Evolutionary conservation across 2,329 filamentous ascomycete genomes (phyloP).

Genomic region (Fusarium staphyleae): DNA sequence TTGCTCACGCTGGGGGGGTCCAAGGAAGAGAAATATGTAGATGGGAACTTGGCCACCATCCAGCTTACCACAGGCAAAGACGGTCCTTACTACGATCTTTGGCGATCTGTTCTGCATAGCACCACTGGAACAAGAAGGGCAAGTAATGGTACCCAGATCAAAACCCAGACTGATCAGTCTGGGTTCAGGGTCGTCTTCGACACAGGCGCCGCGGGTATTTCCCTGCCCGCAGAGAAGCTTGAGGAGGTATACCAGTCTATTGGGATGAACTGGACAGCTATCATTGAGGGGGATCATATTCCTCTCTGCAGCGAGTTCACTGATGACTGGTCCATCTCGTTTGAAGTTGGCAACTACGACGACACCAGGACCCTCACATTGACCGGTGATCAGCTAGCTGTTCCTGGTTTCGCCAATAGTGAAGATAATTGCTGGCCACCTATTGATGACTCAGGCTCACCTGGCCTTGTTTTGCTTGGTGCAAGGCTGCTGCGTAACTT

Average conservation of each 20-base stretch:
- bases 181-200: slow-evolving; percentile 42
- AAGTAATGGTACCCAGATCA: slow-evolving; percentile 21
- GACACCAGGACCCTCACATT: slow-evolving; percentile 40
- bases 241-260: slow-evolving; percentile 44
- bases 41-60: slow-evolving; percentile 34
- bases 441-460: slow-evolving; percentile 36
- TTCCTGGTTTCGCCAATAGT: slow-evolving; percentile 45
- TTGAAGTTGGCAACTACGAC: slow-evolving; percentile 39
- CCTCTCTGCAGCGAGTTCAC: slow-evolving; percentile 49
- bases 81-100: slow-evolving; percentile 44
- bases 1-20: slow-evolving; percentile 46
- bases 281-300: slow-evolving; percentile 39
- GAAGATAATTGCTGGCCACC: slow-evolving; percentile 48
- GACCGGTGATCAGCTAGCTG: slow-evolving; percentile 43
- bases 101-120: slow-evolving; percentile 37
- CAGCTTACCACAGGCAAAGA: slow-evolving; percentile 13
- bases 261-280: slow-evolving; percentile 47
- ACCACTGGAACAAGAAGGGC: slow-evolving; percentile 9
- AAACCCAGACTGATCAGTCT: not conserved
- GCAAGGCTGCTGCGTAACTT: slow-evolving; percentile 41
- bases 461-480: slow-evolving; percentile 44
- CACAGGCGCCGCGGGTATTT: slow-evolving; percentile 43
- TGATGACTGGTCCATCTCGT: slow-evolving; percentile 44
- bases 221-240: slow-evolving; percentile 38
- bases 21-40: slow-evolving; percentile 41